A percentile compares a stretch with the other conserved stretches of the same genome.
Evolutionary conservation across 1,284 basidiomycete species (phyloP).

Genomic region (Stereum hirsutum): DNA sequence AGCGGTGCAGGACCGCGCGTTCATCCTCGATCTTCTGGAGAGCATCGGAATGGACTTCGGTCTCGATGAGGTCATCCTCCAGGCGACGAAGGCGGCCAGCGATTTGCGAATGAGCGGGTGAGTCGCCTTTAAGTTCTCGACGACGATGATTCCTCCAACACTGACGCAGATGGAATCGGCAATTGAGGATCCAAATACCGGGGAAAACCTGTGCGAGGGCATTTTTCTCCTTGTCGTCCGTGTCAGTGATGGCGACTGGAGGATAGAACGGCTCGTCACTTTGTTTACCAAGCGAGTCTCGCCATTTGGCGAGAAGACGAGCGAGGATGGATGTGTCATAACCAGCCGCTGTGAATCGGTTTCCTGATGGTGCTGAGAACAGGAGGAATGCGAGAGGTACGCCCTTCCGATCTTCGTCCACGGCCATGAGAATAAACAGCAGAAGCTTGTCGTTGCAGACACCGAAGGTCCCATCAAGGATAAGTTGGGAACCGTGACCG

Average conservation of each 20-base stretch:
- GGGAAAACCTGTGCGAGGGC: slow-evolving; percentile 22
- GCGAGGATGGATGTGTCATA: slow-evolving; percentile 24
- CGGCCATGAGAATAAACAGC: slow-evolving; percentile 25
- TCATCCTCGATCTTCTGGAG: too few relatives aligned
- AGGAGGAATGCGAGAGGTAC: slow-evolving; percentile 25
- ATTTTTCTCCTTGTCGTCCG: slow-evolving; percentile 24
- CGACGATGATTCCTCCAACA: slow-evolving; percentile 28
- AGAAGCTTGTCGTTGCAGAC: slow-evolving; percentile 22
- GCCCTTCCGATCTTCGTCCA: slow-evolving; percentile 19
- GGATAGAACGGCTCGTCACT: too few relatives aligned
- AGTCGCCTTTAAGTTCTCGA: slow-evolving; percentile 6
- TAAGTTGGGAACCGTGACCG: slow-evolving; percentile 20
- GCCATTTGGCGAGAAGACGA: slow-evolving; percentile 20
- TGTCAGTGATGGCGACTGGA: slow-evolving; percentile 29
- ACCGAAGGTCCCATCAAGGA: slow-evolving; percentile 31
- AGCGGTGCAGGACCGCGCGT: too few relatives aligned
- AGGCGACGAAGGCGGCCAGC: neutral
- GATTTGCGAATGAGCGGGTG: neutral
- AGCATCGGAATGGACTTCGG: too few relatives aligned
- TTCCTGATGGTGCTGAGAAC: slow-evolving; percentile 26
- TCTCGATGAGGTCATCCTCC: too few relatives aligned
- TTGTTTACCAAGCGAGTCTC: slow-evolving; percentile 10
- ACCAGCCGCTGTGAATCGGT: slow-evolving; percentile 20
- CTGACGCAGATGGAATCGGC: slow-evolving; percentile 30
- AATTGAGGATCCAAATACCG: slow-evolving; percentile 23